Base-by-base conservation (phyloP, 129 eudicot species). In the Sambucus nigra region DNA sequence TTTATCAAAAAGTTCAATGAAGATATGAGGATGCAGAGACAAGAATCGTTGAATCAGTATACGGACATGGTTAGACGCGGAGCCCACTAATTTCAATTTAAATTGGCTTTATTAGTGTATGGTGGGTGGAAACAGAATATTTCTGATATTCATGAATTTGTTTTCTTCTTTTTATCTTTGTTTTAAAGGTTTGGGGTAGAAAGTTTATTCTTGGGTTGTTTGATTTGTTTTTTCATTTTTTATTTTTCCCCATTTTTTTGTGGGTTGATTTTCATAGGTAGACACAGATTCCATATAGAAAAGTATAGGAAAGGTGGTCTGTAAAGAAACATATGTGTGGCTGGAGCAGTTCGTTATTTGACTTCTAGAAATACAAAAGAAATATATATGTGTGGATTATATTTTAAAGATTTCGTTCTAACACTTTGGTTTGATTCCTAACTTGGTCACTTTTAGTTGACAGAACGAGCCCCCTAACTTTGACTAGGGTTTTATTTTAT, bases 11-110 rank as follows among this genome's bases (percentile, higher is more conserved):
- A 87, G 66, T 70, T 83, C 46, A 82, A 87, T 33, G 88, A 87
- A 26, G 96, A 87, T 5, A 87, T 87, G 96, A 79, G 89, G 76
- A 15, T 87, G 75, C 96, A 87, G 59, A 76, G 96, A 63, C 86
- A 83, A 40, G 78, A 79, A 52, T 87, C 96, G 12, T 4, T 87
- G 26, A 40, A 83, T 5, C 70, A 73, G 62, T 80, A 73, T 59
- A 68, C 47, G 80, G 88, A 76, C 49, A 87, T 76, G 89, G 70
- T 87, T 2, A 83, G 74, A 41, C 73, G 86, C 31, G 80, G 80
- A 47, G 76, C 68, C 25, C 50, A 71, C 54, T 80, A 60, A 60
- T 42, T 14, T n/a, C 14, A 29, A 35, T 42, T 14, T n/a, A 42
- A 29, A 35, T 35, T 35, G 12, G 8, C 5, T 29, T 29, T 8